These are phyloP conservation scores for Rhizophagus prolifer DNA, from an alignment of 192 early-diverging fungal species.

Conservation along the genomic window DNA sequence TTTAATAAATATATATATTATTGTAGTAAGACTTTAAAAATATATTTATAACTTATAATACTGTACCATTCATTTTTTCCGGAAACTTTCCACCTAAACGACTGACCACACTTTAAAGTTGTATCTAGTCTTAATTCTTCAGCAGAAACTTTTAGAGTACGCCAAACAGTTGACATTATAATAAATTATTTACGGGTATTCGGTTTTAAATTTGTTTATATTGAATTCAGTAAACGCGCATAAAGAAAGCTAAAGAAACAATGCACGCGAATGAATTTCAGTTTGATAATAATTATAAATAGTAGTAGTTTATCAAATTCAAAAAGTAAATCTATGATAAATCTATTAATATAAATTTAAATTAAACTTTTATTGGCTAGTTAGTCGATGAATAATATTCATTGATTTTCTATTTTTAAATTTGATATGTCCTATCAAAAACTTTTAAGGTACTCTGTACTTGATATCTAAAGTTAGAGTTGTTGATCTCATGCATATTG, in stretches of 20 bases:
- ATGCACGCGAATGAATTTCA: background rate
- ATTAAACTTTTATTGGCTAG: background rate
- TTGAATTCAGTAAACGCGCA: background rate
- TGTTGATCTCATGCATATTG: background rate
- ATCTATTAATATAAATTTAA: background rate
- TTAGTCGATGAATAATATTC: background rate
- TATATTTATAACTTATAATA: slow-evolving; percentile 33
- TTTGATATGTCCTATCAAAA: too few species aligned
- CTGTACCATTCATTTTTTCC: slow-evolving; percentile 61
- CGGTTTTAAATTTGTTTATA: background rate
- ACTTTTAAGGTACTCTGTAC: background rate
- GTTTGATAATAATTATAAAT: background rate
- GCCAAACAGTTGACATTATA: slow-evolving; percentile 16
- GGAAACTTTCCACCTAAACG: slow-evolving; percentile 84
- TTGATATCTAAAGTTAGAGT: background rate
- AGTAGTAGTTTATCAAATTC: background rate
- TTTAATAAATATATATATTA: background rate
- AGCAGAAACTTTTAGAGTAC: slow-evolving; percentile 2
- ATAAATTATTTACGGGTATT: background rate
- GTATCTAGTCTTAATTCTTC: slow-evolving; percentile 73
- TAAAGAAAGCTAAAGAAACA: background rate
- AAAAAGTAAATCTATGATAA: background rate
- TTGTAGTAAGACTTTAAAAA: background rate
- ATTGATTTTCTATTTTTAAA: background rate
- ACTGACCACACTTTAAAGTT: slow-evolving; percentile 86